Base-by-base conservation (phyloP, 2,329 filamentous ascomycete species). In the Incumbomyces lentus region DNA sequence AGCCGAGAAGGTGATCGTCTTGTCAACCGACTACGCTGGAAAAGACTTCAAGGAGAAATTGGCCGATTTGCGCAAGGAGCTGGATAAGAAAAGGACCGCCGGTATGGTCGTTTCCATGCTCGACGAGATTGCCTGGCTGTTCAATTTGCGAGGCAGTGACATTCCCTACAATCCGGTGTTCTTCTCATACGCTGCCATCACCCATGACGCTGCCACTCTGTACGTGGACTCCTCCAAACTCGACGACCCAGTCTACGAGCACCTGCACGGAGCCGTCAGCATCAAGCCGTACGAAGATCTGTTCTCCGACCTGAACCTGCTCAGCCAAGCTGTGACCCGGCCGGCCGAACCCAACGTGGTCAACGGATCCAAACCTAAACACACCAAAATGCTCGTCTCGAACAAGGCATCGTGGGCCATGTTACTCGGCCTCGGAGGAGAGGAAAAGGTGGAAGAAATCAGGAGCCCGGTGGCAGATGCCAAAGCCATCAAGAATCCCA, bases 121-220 rank as follows among this genome's bases (percentile, higher is more conserved):
- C 36, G 92, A 98, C 59, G 92, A 98, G 66, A 80, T 95, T 58
- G 92, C 92, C 10, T 98, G 92, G 92, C 74, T 98, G n/a, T 95
- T 95, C 71, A 98, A 98, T 66, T 70, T 98, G 40, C 81, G 92
- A 56, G 92, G 92, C 57, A 92, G 76, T 63, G 92, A 96, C 62
- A 96, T 98, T 54, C 86, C 88, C 0, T 98, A 92, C 70, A 98
- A 98, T 62, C 92, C 92, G 0, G 92, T 98, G 41, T 96, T 98
- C 72, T 96, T 96, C 68, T 92, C 90, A 13, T 98, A 96, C 60
- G 90, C 90, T 37, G 76, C 92, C 35, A 71, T 98, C 52, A 96
- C 92, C 2, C 79, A 81, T 1, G 81, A 66, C 10, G 72, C 78
- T 1, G 86, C 83, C 18, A 88, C 81, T 1, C 74, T 98, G 4